Percentiles rank a stretch among this genome's conserved stretches.
phyloP scores from a whole-genome alignment of 1,139 yeast species.

The Meyerozyma athensensis region DNA sequence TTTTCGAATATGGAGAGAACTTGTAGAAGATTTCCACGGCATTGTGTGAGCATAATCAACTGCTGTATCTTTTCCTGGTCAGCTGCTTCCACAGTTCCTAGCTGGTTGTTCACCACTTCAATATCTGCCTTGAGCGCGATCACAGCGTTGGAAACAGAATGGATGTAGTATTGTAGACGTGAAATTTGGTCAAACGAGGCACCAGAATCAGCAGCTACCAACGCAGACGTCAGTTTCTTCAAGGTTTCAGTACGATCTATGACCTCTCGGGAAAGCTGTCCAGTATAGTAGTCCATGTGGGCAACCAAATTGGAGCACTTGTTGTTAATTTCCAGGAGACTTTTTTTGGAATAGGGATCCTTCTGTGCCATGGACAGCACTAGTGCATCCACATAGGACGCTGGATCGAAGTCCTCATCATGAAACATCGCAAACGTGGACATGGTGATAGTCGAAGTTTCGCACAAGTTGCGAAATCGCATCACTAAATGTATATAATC shows the following conservation, averaged over 20 bases:
- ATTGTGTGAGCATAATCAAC: neutral
- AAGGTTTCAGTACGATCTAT: slow-evolving; percentile 43
- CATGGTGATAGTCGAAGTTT: slow-evolving; percentile 15
- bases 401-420: slow-evolving; percentile 35
- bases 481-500: slow-evolving; percentile 11
- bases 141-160: slow-evolving; percentile 54
- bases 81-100: slow-evolving; percentile 19
- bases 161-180: slow-evolving; percentile 59
- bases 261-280: slow-evolving; percentile 48
- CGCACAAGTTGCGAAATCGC: neutral
- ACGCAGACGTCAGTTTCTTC: slow-evolving; percentile 30
- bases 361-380: slow-evolving; percentile 21
- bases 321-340: slow-evolving; percentile 23
- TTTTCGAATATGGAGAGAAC: neutral
- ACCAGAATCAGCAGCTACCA: slow-evolving; percentile 20
- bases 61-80: slow-evolving; percentile 23
- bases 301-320: slow-evolving; percentile 41
- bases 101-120: slow-evolving; percentile 37
- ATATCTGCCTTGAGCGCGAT: slow-evolving; percentile 51
- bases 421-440: slow-evolving; percentile 33
- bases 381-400: slow-evolving; percentile 34
- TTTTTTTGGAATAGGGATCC: slow-evolving; percentile 20
- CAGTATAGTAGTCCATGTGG: slow-evolving; percentile 59
- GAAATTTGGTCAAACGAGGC: slow-evolving; percentile 24
- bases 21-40: neutral